Conservation (phyloP, 75 land plant genomes). For the Adiantum capillusveneris region DNA sequence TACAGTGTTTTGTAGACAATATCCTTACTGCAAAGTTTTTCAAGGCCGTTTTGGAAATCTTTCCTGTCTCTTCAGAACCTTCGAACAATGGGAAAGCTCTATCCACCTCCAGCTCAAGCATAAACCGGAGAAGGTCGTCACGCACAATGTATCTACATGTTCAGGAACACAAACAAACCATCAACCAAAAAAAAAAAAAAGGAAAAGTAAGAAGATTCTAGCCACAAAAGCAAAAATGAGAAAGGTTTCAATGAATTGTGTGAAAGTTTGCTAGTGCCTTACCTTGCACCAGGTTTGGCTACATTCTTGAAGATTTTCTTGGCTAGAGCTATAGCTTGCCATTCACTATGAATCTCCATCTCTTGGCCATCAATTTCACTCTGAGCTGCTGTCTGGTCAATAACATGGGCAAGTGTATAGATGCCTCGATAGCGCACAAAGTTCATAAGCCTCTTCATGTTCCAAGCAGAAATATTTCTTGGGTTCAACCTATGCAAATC, state of each 20-base stretch:
- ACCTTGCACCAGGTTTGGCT: conserved; percentile 54
- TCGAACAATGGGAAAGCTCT: conserved; percentile 50
- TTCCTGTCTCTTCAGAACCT: conserved; percentile 39
- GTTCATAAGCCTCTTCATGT: conserved; percentile 75
- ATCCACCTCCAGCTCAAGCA: conserved; percentile 51
- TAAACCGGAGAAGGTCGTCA: conserved; percentile 55
- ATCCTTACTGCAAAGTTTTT: conserved; percentile 58
- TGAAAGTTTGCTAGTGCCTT: neutral
- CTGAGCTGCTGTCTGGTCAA: conserved; percentile 30
- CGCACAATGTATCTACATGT: conserved; percentile 51
- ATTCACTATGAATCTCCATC: conserved; percentile 65
- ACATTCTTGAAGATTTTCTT: conserved; percentile 71
- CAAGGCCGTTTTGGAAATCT: conserved; percentile 42
- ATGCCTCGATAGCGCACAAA: conserved; percentile 49
- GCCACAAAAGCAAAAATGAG: neutral
- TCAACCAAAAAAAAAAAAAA: neutral
- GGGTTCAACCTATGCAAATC: conserved; percentile 61
- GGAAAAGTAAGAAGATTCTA: neutral
- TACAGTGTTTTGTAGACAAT: neutral
- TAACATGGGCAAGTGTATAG: conserved; percentile 50
- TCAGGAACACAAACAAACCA: neutral
- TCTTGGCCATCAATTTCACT: conserved; percentile 32
- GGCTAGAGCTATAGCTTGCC: conserved; percentile 72
- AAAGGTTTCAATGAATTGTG: no score
- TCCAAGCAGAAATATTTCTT: conserved; percentile 81